Base-by-base conservation (phyloP, 371 early-diverging fungal genomes). In the Apophysomyces variabilis region DNA sequence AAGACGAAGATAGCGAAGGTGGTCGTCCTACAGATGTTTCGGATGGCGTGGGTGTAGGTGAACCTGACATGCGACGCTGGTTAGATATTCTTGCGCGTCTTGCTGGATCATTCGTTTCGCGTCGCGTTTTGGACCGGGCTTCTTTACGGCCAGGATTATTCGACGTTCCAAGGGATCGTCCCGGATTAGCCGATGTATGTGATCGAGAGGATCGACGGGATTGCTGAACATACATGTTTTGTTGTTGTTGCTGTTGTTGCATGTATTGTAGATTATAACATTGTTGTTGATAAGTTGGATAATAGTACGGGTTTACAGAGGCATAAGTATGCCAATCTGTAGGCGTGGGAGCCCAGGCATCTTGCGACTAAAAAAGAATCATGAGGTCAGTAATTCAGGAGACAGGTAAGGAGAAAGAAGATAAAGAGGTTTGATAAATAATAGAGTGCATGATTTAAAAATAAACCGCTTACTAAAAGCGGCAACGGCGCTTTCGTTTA, bases 121-220 rank as follows among this genome's bases (percentile, higher is more conserved):
- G 46, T 45, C 46, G 46, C 16, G 46, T 13, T 45, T 45, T 45
- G 13, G 8, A 2, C 16, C 46, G 46, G 16, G 46, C 16, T 45
- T 45, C 46, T 45, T 45, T 45, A 45, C 46, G 46, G 13, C 6
- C 46, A 26, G 32, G 32, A 26, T 3, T 26, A 45, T 45, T 12
- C 5, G 46, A 18, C 16, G 16, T 13, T 18, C n/a, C 16, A 16
- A 13, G n/a, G 5, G 46, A 45, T 45, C 46, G 8, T 45, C 46
- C 46, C 13, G 46, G 13, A 45, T 45, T 45, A 45, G n/a, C 16
- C 12, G 46, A 45, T 45, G 46, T 45, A 12, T 18, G 46, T 45
- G 66, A 16, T 38, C 66, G 36, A 18, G 65, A 71, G 38, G 65
- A 69, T 61, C 57, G 67, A 63, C 68, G 70, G 9, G 66, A 62